Evolutionary conservation across 2,329 filamentous ascomycete species (phyloP).

Genomic region (Calcarisporium arbuscula): DNA sequence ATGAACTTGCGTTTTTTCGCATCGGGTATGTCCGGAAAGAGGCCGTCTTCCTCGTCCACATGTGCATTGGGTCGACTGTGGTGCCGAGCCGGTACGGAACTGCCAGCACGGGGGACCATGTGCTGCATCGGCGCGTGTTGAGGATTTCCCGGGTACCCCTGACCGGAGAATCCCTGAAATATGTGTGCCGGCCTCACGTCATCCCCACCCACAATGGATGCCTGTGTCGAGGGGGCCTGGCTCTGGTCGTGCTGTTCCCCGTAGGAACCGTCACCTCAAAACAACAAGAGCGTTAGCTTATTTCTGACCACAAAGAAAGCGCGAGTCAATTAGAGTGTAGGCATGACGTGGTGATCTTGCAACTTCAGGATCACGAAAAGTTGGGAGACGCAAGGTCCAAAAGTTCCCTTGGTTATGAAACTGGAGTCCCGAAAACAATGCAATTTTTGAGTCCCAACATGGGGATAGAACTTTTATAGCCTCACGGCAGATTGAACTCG

Average conservation of each 20-base stretch:
- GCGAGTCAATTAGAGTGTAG: slow-evolving; percentile 2
- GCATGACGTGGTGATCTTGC: not conserved
- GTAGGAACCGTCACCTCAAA: slow-evolving; percentile 55
- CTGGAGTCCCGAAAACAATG: too few species aligned
- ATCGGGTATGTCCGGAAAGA: slow-evolving; percentile 85
- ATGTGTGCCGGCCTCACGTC: slow-evolving; percentile 70
- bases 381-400: not conserved
- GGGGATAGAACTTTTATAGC: slow-evolving; percentile 25
- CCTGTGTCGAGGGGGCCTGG: slow-evolving; percentile 50
- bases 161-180: slow-evolving; percentile 63
- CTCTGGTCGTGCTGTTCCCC: slow-evolving; percentile 63
- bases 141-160: slow-evolving; percentile 44
- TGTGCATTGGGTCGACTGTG: slow-evolving; percentile 43
- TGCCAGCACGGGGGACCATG: slow-evolving; percentile 36
- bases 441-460: slow-evolving; percentile 16
- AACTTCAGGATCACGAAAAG: not conserved
- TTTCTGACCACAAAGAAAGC: slow-evolving; percentile 12
- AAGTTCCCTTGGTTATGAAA: too few species aligned
- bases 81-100: slow-evolving; percentile 29
- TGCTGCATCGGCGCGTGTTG: slow-evolving; percentile 58
- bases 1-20: slow-evolving; percentile 95
- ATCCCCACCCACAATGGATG: slow-evolving; percentile 41
- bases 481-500: slow-evolving; percentile 28
- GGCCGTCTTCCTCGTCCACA: slow-evolving; percentile 57
- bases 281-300: slow-evolving; percentile 25